Conservation (phyloP, 1,284 basidiomycete genomes). For the Anthracocystis walkeri region DNA sequence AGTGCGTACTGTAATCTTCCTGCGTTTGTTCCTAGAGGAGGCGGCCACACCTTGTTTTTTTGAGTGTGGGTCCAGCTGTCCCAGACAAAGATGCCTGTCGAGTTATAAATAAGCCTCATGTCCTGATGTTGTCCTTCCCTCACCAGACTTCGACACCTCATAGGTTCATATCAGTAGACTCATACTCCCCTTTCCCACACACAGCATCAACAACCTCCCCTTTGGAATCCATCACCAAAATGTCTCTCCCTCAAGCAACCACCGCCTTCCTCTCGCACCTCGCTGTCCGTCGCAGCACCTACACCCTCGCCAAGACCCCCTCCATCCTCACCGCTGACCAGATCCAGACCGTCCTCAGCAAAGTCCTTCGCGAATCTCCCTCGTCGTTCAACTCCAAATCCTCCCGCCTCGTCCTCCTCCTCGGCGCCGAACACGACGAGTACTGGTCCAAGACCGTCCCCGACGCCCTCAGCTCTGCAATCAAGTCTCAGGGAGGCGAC, state of each 20-base stretch:
- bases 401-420: constrained; percentile 71
- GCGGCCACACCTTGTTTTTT: no score
- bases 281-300: constrained; percentile 71
- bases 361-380: constrained; percentile 71
- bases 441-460: constrained; percentile 71
- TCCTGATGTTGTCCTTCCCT: no score
- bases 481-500: constrained; percentile 29
- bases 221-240: constrained; percentile 3
- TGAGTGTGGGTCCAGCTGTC: no score
- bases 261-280: constrained; percentile 52
- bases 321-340: constrained; percentile 68
- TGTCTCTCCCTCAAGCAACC: constrained; percentile 35
- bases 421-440: constrained; percentile 70
- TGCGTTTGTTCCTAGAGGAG: no score
- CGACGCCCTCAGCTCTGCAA: constrained; percentile 39
- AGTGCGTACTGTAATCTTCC: no score
- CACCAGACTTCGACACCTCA: no score
- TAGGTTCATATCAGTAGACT: no score
- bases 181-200: no score
- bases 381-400: constrained; percentile 72
- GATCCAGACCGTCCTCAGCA: constrained; percentile 71
- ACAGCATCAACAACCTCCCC: neutral
- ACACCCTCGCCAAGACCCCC: constrained; percentile 70
- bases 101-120: no score
- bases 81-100: no score